phyloP scores from a whole-genome alignment of 768 basidiomycete species.

The Mycena floridula region DNA sequence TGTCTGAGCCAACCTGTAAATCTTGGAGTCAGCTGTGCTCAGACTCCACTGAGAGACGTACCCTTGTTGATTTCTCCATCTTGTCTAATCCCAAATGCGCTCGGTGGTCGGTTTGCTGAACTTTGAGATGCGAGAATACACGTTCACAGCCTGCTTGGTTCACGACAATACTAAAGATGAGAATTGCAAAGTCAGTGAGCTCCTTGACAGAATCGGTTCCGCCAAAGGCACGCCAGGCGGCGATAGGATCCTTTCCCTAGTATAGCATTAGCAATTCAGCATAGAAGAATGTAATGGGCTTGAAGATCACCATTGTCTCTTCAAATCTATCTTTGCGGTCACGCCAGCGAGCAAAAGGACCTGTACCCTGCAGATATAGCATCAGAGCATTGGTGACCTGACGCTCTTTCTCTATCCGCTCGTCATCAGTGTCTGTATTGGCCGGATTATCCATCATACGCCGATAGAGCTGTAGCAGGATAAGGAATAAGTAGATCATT shows the following conservation, averaged over 20 bases:
- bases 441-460: conserved; percentile 7
- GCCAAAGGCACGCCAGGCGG: not conserved
- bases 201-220: not conserved
- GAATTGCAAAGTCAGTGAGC: conserved; percentile 1
- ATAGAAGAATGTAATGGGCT: no score
- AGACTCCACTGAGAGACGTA: not conserved
- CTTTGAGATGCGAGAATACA: no score
- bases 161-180: not conserved
- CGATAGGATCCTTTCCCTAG: conserved; percentile 1
- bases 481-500: not conserved
- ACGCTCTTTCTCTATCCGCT: conserved; percentile 8
- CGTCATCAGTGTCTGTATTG: conserved; percentile 7
- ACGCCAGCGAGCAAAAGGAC: conserved; percentile 14
- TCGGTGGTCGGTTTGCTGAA: conserved; percentile 2
- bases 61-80: conserved; percentile 3
- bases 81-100: not conserved
- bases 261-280: no score
- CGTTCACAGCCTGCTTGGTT: conserved; percentile 2
- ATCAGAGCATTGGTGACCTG: conserved; percentile 15
- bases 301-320: not conserved
- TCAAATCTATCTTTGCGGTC: conserved; percentile 11
- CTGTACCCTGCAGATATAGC: conserved; percentile 11
- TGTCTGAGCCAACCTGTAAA: conserved; percentile 3
- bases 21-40: not conserved
- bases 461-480: conserved; percentile 3